These are phyloP conservation scores for Colletotrichum abscissum DNA, from an alignment of 2,329 filamentous ascomycete species.

Conservation along the genomic window DNA sequence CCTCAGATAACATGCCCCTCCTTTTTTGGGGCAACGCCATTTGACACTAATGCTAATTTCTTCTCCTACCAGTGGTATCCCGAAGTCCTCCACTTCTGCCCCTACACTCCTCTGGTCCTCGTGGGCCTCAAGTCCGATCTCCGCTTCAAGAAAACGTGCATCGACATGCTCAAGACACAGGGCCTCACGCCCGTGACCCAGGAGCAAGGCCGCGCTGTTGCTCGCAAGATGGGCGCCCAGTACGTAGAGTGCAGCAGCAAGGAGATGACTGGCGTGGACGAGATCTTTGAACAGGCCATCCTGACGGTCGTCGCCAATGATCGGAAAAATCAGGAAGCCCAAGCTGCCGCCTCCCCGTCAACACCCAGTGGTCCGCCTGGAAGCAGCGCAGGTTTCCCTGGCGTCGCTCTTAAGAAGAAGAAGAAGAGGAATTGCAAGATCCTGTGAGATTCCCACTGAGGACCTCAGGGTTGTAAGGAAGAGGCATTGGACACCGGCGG, in stretches of 20 bases:
- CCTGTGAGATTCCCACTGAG: slow-evolving; percentile 63
- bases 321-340: slow-evolving; percentile 69
- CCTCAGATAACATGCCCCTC: slow-evolving; percentile 16
- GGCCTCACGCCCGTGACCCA: slow-evolving; percentile 94
- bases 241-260: slow-evolving; percentile 99
- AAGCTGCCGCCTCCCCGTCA: slow-evolving; percentile 51
- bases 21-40: slow-evolving; percentile 2
- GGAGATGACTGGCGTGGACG: slow-evolving; percentile 94
- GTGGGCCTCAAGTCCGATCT: slow-evolving; percentile 98
- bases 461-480: slow-evolving; percentile 26
- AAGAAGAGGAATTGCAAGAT: slow-evolving; percentile 88
- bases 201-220: slow-evolving; percentile 88
- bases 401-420: slow-evolving; percentile 72
- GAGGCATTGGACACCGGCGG: slow-evolving; percentile 26
- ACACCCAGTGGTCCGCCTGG: slow-evolving; percentile 47
- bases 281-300: slow-evolving; percentile 94
- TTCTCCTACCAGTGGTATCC: slow-evolving; percentile 84
- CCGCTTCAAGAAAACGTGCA: slow-evolving; percentile 93
- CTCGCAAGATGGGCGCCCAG: slow-evolving; percentile 90
- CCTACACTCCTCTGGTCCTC: slow-evolving; percentile 94
- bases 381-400: slow-evolving; percentile 49
- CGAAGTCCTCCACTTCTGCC: slow-evolving; percentile 98
- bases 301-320: slow-evolving; percentile 89
- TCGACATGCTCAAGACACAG: slow-evolving; percentile 98
- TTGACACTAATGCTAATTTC: slow-evolving; percentile 42